Base-by-base conservation (phyloP, 1,284 basidiomycete species). In the Porodaedalea pini region DNA sequence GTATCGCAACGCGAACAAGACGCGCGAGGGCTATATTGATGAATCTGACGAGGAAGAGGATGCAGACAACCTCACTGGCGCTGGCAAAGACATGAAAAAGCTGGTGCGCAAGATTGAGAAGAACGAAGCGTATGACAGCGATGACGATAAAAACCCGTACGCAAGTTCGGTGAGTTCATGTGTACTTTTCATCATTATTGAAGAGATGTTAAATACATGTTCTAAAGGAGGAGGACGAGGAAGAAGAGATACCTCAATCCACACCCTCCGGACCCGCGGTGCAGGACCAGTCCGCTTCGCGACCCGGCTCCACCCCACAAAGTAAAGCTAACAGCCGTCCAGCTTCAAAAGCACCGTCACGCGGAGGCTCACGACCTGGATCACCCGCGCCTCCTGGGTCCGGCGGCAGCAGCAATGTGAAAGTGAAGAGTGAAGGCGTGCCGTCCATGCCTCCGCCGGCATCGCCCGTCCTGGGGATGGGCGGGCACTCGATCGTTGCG, bases 81-180 rank as follows among this genome's bases (percentile, higher is more conserved):
- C 88, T 31, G 87, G 81, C 8, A 88, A 87, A 70, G 81, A 79
- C 2, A 83, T 93, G 75, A 85, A 87, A 72, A 92, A 90, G 70
- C 75, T 90, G 27, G 82, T 92, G 64, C 81, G 78, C 60, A 87
- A 82, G 68, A 73, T 82, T 43, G 89, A 91, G 69, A 85, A 85
- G 63, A 88, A 87, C 58, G 79, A 81, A 7, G 85, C 77, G 10
- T 90, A 91, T 63, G 90, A 90, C n/a, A 86, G 81, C 56, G 90
- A 92, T 58, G 88, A 91, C 32, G 87, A 90, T 50, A 78, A 81
- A 64, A 89, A 92, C 67, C 89, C 90, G 4, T 92, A 92, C 67
- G 86, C 85, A 0, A 86, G 82, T 66, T 86, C 85, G 63, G 89
- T 83, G 69, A 68, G 84, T 74, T 43, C 25, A 37, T 49, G 25